Conservation (phyloP, 129 eudicot genomes). For the Pittosporum tobira region DNA sequence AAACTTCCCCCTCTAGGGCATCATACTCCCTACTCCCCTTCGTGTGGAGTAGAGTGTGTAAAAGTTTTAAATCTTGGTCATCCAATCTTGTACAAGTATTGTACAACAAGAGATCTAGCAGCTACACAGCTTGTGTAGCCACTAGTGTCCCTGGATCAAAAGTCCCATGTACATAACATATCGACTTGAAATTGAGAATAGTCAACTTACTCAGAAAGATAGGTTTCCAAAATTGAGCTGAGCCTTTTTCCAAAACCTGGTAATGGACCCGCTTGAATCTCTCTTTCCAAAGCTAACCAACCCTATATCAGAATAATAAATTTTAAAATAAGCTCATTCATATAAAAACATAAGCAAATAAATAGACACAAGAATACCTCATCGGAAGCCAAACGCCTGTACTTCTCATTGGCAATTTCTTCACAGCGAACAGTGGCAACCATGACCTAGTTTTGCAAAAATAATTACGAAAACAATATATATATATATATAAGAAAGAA, state of each 20-base stretch:
- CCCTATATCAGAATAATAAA: conserved; percentile 12
- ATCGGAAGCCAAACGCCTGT: conserved; percentile 24
- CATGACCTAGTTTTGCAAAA: conserved; percentile 43
- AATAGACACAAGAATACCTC: conserved; percentile 31
- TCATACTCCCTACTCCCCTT: too few relatives aligned
- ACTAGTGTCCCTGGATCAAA: too few relatives aligned
- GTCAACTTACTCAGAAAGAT: conserved; percentile 30
- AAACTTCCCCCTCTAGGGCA: too few relatives aligned
- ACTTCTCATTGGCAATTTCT: conserved; percentile 65
- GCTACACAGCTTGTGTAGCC: too few relatives aligned
- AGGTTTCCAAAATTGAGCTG: conserved; percentile 16
- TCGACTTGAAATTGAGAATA: not conserved
- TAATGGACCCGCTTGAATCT: conserved; percentile 18
- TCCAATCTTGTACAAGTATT: too few relatives aligned
- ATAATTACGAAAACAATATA: too few relatives aligned
- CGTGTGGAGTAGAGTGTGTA: too few relatives aligned
- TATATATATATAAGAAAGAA: too few relatives aligned
- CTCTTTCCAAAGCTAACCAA: conserved; percentile 25
- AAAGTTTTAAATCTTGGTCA: too few relatives aligned
- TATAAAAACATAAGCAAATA: conserved; percentile 6
- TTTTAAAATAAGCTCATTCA: not conserved
- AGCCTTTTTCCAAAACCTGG: conserved; percentile 26
- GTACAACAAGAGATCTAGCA: too few relatives aligned
- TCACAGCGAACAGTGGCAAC: conserved; percentile 86
- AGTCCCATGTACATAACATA: too few relatives aligned